Conservation (phyloP, 2,329 filamentous ascomycete species). For the Colletotrichum sp. region DNA sequence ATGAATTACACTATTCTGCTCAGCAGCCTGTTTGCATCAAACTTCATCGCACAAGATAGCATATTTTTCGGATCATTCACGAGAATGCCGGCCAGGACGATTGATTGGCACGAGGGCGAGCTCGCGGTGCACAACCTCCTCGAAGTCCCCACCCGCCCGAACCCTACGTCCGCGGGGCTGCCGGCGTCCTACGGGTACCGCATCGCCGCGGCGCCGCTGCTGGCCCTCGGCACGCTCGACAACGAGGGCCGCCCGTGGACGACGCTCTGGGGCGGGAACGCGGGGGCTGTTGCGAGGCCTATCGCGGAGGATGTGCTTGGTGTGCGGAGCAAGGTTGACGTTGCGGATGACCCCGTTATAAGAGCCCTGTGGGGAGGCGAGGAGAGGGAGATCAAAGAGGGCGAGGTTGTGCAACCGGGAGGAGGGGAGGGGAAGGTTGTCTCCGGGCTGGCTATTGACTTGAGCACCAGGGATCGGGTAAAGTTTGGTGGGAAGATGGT, state of each 20-base stretch:
- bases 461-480: constrained; percentile 71
- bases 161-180: constrained; percentile 72
- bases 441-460: constrained; percentile 64
- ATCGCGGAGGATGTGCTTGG: constrained; percentile 69
- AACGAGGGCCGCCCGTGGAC: constrained; percentile 72
- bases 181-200: constrained; percentile 65
- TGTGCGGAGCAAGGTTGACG: constrained; percentile 65
- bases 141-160: constrained; percentile 59
- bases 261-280: constrained; percentile 76
- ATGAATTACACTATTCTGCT: constrained; percentile 12
- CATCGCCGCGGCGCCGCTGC: constrained; percentile 66
- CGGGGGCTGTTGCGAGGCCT: constrained; percentile 66
- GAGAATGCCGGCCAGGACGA: constrained; percentile 31
- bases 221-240: constrained; percentile 78
- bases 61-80: not conserved
- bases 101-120: constrained; percentile 70
- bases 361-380: constrained; percentile 61
- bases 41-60: not conserved
- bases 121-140: constrained; percentile 67
- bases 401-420: constrained; percentile 36
- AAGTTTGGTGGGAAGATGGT: constrained; percentile 77
- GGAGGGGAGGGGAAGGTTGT: constrained; percentile 44
- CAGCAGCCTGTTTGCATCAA: not conserved
- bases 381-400: constrained; percentile 40
- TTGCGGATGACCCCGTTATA: constrained; percentile 72